Base-by-base conservation (phyloP, 768 basidiomycete species). In the Strobilomyces echinocephalus region DNA sequence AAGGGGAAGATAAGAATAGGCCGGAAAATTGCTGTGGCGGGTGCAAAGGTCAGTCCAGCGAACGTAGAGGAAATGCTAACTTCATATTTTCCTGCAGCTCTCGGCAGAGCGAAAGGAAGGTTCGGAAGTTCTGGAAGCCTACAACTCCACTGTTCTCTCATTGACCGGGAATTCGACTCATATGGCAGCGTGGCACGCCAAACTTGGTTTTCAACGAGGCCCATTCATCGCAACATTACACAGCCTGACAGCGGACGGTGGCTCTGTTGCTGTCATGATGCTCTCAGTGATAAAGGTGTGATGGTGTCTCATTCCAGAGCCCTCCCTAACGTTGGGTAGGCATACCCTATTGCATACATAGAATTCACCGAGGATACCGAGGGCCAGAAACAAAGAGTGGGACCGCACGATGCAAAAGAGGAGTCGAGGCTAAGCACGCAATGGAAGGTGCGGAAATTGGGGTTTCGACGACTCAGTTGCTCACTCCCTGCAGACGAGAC, bases 131-230 rank as follows among this genome's bases (percentile, higher is more conserved):
- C 75, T 98, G 24, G 88, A 94, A 56, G 90, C 88, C 1, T 87
- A 88, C 59, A 73, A 81, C 54, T 83, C 79, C 7, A 81, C 80
- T 21, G 77, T 76, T 45, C 76, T 99, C 18, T 64, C 80, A 20
- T 69, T 99, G 16, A 76, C 79, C 4, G 93, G 91, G 3, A 99
- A 99, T 68, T 89, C 90, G 0, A 85, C 91, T 2, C 86, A 88
- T 56, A 75, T 95, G 49, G 88, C 87, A 5, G 80, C 84, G 0
- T 99, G 97, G 97, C 82, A 97, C 63, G 76, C 84, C 1, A 90
- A 86, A 59, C 78, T 99, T 7, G 97, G 97, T 8, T 91, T 91
- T 63, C 80, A 80, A 54, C 72, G 62, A 21, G 71, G 73, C 5
- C 85, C 84, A 2, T 88, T 79, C 61, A 75, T 95, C 26, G 82